These are phyloP conservation scores for Hemerocallis citrina DNA, from an alignment of 106 monocot genomes.

Conservation along the genomic window DNA sequence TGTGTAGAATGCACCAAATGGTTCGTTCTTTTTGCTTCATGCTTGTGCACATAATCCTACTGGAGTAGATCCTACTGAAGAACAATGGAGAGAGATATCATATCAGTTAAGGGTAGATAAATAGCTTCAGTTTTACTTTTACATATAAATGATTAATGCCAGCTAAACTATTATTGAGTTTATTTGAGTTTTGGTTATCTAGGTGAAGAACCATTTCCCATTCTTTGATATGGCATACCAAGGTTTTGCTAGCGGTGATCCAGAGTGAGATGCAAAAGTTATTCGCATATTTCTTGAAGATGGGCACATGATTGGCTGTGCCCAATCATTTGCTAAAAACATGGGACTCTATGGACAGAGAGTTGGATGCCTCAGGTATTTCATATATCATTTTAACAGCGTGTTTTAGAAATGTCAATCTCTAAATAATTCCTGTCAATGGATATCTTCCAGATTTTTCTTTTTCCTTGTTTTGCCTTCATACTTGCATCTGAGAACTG, in stretches of 20 bases:
- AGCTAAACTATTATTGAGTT: neutral
- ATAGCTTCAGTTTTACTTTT: neutral
- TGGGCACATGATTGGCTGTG: constrained; percentile 96
- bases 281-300: constrained; percentile 96
- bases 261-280: constrained; percentile 92
- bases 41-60: constrained; percentile 99
- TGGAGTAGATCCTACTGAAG: constrained; percentile 96
- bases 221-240: constrained; percentile 99
- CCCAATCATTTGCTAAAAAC: constrained; percentile 98
- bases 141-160: neutral
- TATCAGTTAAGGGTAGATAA: constrained; percentile 79
- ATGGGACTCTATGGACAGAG: constrained; percentile 99
- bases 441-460: neutral
- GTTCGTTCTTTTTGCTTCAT: constrained; percentile 98
- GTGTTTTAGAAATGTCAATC: neutral
- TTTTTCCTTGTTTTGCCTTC: neutral
- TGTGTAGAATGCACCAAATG: constrained; percentile 90
- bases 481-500: neutral
- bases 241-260: constrained; percentile 98
- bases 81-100: constrained; percentile 98
- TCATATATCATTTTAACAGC: neutral
- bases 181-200: constrained; percentile 3
- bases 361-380: constrained; percentile 92
- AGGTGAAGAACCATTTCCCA: constrained; percentile 98
- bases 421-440: neutral